A percentile compares a stretch with the other conserved stretches of the same genome.
phyloP scores from a whole-genome alignment of 495 filamentous ascomycete genomes.

The Cercophora scortea region DNA sequence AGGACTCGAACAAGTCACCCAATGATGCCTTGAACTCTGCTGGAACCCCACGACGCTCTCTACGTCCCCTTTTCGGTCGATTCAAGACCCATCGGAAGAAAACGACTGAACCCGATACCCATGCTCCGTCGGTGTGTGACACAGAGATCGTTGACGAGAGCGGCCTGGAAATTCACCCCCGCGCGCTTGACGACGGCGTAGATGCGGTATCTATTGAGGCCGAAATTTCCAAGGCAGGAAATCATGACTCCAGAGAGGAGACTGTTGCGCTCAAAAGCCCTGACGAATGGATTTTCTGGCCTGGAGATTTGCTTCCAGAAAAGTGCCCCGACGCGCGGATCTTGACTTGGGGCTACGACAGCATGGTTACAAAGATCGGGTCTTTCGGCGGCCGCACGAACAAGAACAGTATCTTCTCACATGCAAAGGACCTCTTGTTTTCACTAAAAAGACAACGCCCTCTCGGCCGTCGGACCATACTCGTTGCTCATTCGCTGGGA shows the following conservation, averaged over 20 bases:
- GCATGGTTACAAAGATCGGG: constrained; percentile 18
- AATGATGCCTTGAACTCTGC: background rate
- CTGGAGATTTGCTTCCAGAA: constrained; percentile 26
- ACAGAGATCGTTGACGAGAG: too few species aligned
- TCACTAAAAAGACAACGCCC: constrained; percentile 4
- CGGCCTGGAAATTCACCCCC: too few species aligned
- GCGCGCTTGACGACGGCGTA: too few species aligned
- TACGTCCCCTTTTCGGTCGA: background rate
- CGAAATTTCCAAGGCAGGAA: too few species aligned
- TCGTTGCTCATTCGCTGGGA: constrained; percentile 29
- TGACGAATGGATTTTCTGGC: constrained; percentile 32
- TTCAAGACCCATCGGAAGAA: too few species aligned
- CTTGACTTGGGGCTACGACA: constrained; percentile 36
- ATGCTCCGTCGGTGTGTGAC: too few species aligned
- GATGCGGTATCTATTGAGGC: too few species aligned
- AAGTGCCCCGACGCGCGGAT: constrained; percentile 25
- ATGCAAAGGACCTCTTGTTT: constrained; percentile 29
- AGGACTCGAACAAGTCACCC: too few species aligned
- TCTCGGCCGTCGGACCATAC: constrained; percentile 20
- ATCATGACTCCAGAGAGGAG: too few species aligned
- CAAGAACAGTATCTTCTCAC: constrained; percentile 26
- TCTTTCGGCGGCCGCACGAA: constrained; percentile 9
- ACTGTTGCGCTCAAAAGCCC: too few species aligned
- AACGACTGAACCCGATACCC: too few species aligned
- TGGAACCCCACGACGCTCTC: background rate